Evolutionary conservation across 2,329 filamentous ascomycete species (phyloP).

Genomic region (Fusarium verrucosum): DNA sequence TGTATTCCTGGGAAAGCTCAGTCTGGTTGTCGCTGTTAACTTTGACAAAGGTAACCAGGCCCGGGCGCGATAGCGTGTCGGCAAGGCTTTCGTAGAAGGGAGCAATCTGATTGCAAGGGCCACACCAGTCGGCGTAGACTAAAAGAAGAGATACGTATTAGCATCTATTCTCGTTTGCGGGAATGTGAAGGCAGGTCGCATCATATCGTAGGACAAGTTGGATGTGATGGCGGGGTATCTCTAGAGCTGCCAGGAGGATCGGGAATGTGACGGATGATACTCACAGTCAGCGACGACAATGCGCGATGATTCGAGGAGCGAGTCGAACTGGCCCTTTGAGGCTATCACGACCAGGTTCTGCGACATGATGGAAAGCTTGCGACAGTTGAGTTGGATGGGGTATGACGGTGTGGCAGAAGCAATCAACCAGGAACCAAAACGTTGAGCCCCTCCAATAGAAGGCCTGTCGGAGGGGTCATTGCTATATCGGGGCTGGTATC

Average conservation of each 20-base stretch:
- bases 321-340: conserved; percentile 70
- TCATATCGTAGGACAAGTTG: conserved; percentile 23
- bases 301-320: conserved; percentile 74
- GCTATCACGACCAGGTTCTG: conserved; percentile 47
- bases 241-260: neutral
- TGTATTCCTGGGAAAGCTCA: conserved; percentile 77
- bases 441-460: conserved; percentile 40
- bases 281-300: conserved; percentile 91
- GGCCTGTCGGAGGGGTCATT: conserved; percentile 40
- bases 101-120: conserved; percentile 83
- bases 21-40: conserved; percentile 83
- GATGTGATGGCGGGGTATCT: conserved; percentile 35
- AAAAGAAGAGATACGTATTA: conserved; percentile 28
- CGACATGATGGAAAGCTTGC: conserved; percentile 45
- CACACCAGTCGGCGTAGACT: conserved; percentile 93
- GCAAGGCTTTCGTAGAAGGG: conserved; percentile 85
- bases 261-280: conserved; percentile 48
- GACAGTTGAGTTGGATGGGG: conserved; percentile 27
- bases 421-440: conserved; percentile 26
- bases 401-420: conserved; percentile 40
- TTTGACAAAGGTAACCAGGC: conserved; percentile 84
- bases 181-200: conserved; percentile 19
- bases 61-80: conserved; percentile 72
- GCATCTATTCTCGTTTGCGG: neutral
- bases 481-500: conserved; percentile 43